phyloP scores from a whole-genome alignment of 2,329 filamentous ascomycete genomes.

The Aspergillus arachidicola region DNA sequence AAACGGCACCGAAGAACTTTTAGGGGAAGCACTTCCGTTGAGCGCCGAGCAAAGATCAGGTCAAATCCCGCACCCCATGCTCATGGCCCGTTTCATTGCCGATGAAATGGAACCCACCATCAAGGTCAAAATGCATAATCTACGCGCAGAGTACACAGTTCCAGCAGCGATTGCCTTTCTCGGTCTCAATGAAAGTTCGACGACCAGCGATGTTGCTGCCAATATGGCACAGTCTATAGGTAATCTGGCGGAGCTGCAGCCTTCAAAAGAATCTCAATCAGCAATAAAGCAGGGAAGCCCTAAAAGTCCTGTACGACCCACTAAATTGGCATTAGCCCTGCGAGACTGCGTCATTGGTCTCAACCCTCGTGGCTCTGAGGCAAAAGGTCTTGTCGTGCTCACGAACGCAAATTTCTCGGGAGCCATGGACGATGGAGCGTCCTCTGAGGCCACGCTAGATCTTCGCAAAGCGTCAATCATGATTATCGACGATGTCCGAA shows the following conservation, averaged over 20 bases:
- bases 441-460: slow-evolving; percentile 65
- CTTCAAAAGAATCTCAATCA: slow-evolving; percentile 20
- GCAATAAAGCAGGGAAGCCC: slow-evolving; percentile 20
- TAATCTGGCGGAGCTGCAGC: slow-evolving; percentile 66
- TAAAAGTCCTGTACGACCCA: slow-evolving; percentile 53
- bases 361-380: slow-evolving; percentile 73
- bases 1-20: slow-evolving; percentile 69
- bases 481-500: slow-evolving; percentile 73
- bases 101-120: slow-evolving; percentile 92
- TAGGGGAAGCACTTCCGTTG: slow-evolving; percentile 62
- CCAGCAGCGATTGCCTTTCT: slow-evolving; percentile 79
- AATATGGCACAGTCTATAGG: slow-evolving; percentile 79
- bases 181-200: slow-evolving; percentile 67
- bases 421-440: slow-evolving; percentile 65
- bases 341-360: slow-evolving; percentile 81
- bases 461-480: slow-evolving; percentile 81
- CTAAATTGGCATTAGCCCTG: slow-evolving; percentile 62
- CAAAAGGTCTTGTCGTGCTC: slow-evolving; percentile 77
- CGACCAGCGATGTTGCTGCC: slow-evolving; percentile 71
- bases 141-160: slow-evolving; percentile 87
- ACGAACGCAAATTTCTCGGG: slow-evolving; percentile 76
- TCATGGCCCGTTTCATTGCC: slow-evolving; percentile 88
- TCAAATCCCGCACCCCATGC: slow-evolving; percentile 54
- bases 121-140: slow-evolving; percentile 82
- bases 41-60: slow-evolving; percentile 20